phyloP scores from a whole-genome alignment of 176 grass and related monocot species.

The Bromus sterilis region DNA sequence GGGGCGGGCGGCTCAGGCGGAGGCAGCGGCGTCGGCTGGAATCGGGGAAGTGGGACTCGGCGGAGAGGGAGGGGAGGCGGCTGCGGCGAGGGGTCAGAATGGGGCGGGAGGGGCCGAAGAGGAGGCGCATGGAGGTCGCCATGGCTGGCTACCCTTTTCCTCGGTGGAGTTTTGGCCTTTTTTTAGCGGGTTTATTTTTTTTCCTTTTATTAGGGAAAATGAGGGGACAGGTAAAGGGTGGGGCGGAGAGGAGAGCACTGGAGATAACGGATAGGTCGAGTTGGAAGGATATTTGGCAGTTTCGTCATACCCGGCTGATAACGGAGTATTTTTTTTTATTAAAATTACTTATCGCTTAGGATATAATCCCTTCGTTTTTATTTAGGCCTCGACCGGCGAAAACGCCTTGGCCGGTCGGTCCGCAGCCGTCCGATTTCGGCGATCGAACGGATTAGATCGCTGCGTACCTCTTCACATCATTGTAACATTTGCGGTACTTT shows the following conservation, averaged over 20 bases:
- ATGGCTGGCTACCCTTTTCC: neutral
- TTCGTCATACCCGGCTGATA: too few species aligned
- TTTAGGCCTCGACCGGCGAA: too few species aligned
- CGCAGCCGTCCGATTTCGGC: too few species aligned
- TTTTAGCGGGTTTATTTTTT: neutral
- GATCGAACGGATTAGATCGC: too few species aligned
- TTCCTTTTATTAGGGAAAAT: too few species aligned
- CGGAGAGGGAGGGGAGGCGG: neutral
- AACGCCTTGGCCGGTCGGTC: too few species aligned
- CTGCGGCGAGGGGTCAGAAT: neutral
- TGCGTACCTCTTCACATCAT: too few species aligned
- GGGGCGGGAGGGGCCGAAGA: constrained; percentile 2
- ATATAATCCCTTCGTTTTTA: too few species aligned
- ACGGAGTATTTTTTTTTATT: too few species aligned
- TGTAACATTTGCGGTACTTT: too few species aligned
- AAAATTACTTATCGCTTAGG: too few species aligned
- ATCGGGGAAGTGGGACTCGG: neutral
- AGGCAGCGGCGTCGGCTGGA: neutral
- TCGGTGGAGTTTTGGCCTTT: neutral
- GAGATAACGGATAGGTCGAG: neutral
- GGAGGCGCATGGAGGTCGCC: constrained; percentile 37
- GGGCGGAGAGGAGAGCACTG: neutral
- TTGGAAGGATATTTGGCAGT: too few species aligned
- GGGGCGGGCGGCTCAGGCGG: neutral
- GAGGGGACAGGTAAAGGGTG: neutral